phyloP scores from a whole-genome alignment of 345 rosid genomes.

The Firmiana major region DNA sequence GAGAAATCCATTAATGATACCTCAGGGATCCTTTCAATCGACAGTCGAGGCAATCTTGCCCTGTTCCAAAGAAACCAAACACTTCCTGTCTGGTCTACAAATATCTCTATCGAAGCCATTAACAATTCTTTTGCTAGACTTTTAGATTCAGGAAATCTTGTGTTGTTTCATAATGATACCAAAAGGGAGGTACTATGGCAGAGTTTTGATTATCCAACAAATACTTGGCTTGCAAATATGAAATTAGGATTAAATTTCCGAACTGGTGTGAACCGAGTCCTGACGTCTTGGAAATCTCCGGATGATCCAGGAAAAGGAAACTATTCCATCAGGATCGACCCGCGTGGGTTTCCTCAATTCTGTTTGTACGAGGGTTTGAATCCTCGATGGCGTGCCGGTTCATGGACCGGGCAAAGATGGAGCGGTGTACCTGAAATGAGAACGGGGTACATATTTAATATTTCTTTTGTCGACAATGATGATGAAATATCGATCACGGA shows the following conservation, averaged over 20 bases:
- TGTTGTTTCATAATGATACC: constrained; percentile 29
- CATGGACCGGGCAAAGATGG: constrained; percentile 64
- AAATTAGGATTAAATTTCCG: constrained; percentile 48
- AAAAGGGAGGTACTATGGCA: constrained; percentile 42
- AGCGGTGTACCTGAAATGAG: constrained; percentile 65
- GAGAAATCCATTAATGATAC: constrained; percentile 42
- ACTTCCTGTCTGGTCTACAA: constrained; percentile 44
- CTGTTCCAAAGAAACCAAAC: constrained; percentile 24
- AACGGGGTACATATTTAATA: constrained; percentile 20
- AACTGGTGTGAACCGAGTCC: constrained; percentile 28
- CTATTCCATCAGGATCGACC: constrained; percentile 35
- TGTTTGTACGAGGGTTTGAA: constrained; percentile 32
- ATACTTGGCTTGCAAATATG: constrained; percentile 57
- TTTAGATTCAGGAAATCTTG: constrained; percentile 59
- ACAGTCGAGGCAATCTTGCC: constrained; percentile 37
- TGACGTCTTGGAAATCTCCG: constrained; percentile 53
- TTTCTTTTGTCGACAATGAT: constrained; percentile 18
- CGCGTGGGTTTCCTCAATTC: constrained; percentile 45
- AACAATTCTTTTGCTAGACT: constrained; percentile 35
- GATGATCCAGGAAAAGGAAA: constrained; percentile 54
- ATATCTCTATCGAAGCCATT: constrained; percentile 20
- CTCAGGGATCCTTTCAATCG: constrained; percentile 36
- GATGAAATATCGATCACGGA: constrained; percentile 39
- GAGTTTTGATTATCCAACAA: constrained; percentile 63
- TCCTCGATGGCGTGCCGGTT: constrained; percentile 47